A percentile compares a stretch with the other conserved stretches of the same genome.
phyloP scores from a whole-genome alignment of 805 yeast species.

The Saccharomycopsis sp. region DNA sequence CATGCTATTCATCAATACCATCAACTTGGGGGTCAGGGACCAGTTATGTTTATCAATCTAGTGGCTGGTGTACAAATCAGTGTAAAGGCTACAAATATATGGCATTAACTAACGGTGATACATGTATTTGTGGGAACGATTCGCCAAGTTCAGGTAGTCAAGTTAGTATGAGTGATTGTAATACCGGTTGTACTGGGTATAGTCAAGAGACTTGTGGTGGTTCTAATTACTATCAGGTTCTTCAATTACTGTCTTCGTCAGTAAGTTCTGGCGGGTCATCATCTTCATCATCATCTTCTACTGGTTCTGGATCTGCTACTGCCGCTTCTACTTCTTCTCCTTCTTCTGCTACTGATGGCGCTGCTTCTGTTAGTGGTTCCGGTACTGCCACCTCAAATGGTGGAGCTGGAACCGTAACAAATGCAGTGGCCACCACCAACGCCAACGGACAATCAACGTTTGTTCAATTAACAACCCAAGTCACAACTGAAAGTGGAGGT shows the following conservation, averaged over 20 bases:
- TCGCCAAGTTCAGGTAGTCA: slow-evolving; percentile 24
- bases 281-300: slow-evolving; percentile 1
- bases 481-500: slow-evolving; percentile 19
- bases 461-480: slow-evolving; percentile 14
- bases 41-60: slow-evolving; percentile 27
- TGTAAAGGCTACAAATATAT: slow-evolving; percentile 33
- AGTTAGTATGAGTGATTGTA: slow-evolving; percentile 25
- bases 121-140: slow-evolving; percentile 33
- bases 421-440: slow-evolving; percentile 1
- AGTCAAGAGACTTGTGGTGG: slow-evolving; percentile 36
- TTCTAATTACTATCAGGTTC: slow-evolving; percentile 24
- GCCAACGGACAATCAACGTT: slow-evolving; percentile 11
- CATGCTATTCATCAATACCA: slow-evolving; percentile 32
- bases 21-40: slow-evolving; percentile 26
- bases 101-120: slow-evolving; percentile 32
- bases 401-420: too few relatives aligned
- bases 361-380: neutral
- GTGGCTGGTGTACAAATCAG: slow-evolving; percentile 27
- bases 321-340: slow-evolving; percentile 4
- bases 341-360: neutral
- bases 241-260: neutral
- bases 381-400: slow-evolving; percentile 3
- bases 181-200: slow-evolving; percentile 31
- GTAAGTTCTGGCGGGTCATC: slow-evolving; percentile 1
- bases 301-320: neutral